Conservation (phyloP, 1,139 yeast genomes). For the Sugiyamaella neomexicana region DNA sequence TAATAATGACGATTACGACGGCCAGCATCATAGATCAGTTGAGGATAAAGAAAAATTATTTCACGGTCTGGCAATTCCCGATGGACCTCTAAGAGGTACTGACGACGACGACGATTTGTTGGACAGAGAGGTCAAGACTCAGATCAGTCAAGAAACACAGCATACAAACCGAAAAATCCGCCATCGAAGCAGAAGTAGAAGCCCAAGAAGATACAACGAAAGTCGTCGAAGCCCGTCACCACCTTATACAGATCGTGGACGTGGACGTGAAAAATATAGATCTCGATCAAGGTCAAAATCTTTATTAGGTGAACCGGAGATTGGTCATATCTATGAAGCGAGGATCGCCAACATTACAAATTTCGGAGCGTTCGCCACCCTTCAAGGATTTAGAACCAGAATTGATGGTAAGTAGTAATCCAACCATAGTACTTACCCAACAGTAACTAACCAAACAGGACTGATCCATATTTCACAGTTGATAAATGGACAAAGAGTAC, state of each 20-base stretch:
- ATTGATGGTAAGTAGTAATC: slow-evolving; percentile 50
- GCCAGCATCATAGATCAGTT: slow-evolving; percentile 11
- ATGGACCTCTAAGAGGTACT: slow-evolving; percentile 12
- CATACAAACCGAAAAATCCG: slow-evolving; percentile 1
- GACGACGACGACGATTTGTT: slow-evolving; percentile 5
- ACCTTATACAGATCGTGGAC: neutral
- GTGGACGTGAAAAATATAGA: slow-evolving; percentile 3
- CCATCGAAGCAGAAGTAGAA: neutral
- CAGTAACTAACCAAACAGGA: slow-evolving; percentile 22
- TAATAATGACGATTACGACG: slow-evolving; percentile 7
- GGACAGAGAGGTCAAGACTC: neutral
- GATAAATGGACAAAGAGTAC: slow-evolving; percentile 48
- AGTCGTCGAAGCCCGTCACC: neutral
- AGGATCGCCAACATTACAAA: slow-evolving; percentile 56
- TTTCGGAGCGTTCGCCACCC: slow-evolving; percentile 77
- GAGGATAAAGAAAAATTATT: slow-evolving; percentile 17
- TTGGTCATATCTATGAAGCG: slow-evolving; percentile 59
- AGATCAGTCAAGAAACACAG: neutral
- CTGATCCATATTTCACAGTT: slow-evolving; percentile 78
- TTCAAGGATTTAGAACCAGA: slow-evolving; percentile 43
- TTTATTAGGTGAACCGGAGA: slow-evolving; percentile 35
- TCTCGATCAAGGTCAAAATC: slow-evolving; percentile 17
- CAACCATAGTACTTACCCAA: neutral
- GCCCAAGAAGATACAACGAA: neutral
- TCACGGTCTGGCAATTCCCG: slow-evolving; percentile 31